Percentiles rank a stretch among this genome's conserved stretches.
Conservation (phyloP, 1,284 basidiomycete genomes). For the Malassezia dermatis region DNA sequence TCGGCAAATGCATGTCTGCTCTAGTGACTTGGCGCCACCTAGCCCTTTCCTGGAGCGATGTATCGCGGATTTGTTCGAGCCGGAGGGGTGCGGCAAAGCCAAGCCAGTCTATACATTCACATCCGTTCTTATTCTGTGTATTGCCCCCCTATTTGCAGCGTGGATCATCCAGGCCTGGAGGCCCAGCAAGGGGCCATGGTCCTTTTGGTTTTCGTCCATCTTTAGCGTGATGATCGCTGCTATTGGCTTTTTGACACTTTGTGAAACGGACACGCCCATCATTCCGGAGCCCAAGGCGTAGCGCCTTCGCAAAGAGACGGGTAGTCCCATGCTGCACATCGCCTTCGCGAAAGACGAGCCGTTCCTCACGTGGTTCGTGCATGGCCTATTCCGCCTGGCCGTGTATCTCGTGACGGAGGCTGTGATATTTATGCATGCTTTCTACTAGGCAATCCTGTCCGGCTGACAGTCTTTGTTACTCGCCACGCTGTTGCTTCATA, state of each 20-base stretch:
- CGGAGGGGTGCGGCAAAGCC: constrained; percentile 51
- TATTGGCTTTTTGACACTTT: constrained; percentile 27
- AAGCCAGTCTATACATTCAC: constrained; percentile 55
- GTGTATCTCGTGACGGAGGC: constrained; percentile 52
- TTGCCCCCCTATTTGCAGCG: constrained; percentile 24
- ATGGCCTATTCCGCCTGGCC: constrained; percentile 52
- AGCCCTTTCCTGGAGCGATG: constrained; percentile 46
- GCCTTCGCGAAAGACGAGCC: constrained; percentile 27
- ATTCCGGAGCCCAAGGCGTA: constrained; percentile 42
- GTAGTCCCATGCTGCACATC: constrained; percentile 29
- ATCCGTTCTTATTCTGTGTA: constrained; percentile 30
- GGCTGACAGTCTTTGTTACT: constrained; percentile 54
- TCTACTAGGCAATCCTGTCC: constrained; percentile 51
- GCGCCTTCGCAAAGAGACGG: constrained; percentile 51
- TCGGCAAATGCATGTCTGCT: no score
- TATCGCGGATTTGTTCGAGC: constrained; percentile 60
- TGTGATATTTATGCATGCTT: constrained; percentile 51
- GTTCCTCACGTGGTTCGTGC: constrained; percentile 41
- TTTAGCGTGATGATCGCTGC: constrained; percentile 25
- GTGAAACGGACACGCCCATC: constrained; percentile 47
- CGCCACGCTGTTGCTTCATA: no score
- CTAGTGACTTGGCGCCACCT: no score
- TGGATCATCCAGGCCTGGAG: constrained; percentile 27
- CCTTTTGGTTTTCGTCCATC: constrained; percentile 27
- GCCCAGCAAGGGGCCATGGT: constrained; percentile 22